Evolutionary conservation across 140 eudicot genomes (phyloP), one percentile per base, ranked within the genome.

Genomic region (Flaveria floridana): DNA sequence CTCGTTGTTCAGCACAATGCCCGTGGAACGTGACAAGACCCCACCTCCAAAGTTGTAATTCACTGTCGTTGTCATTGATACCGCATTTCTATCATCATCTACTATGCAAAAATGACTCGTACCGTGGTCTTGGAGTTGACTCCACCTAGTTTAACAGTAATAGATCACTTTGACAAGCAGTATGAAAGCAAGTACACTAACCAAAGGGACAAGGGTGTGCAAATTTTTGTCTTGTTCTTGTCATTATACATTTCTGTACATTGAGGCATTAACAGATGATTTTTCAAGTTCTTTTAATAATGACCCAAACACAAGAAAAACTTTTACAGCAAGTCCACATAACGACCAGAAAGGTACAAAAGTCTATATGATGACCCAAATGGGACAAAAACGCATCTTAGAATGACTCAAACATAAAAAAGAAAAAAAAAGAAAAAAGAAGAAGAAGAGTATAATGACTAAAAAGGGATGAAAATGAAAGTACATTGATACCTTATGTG

Each of bases 81-180:
- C 88, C 12, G 95, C 96, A 51, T 92, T 92, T 72, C 98, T 76
- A 37, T 87, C 95, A 5, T 83, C 78, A 77, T 92, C 98, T 10
- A 92, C 98, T 18, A 92, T 78, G 81, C 98, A 87, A 61, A 92
- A 87, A 72, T 92, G 98, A 71, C 96, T 92, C 3, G 98, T 92
- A 39, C 98, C 98, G 44, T 87, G 86, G 69, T 92, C 96, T 79
- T 66, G 76, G 59, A 89, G 88, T 81, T 89, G 98, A 71, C 92
- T 87, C 96, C 96, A 92, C 81, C 95, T 92, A 69, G 63, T 50
- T 76, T 73, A 70, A 61, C 42, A 70, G 62, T 3, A 8, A 51
- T 19, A 12, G 25, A 25, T 73, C 21, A 72, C 30, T 14, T 37
- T 39, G 37, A 37, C 37, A 19, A 2, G 6, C 9, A 2, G 26